Percentiles rank a stretch among this genome's conserved stretches.
These are phyloP conservation scores for Cubamyces lactineus DNA, from an alignment of 768 basidiomycete species.

Conservation along the genomic window DNA sequence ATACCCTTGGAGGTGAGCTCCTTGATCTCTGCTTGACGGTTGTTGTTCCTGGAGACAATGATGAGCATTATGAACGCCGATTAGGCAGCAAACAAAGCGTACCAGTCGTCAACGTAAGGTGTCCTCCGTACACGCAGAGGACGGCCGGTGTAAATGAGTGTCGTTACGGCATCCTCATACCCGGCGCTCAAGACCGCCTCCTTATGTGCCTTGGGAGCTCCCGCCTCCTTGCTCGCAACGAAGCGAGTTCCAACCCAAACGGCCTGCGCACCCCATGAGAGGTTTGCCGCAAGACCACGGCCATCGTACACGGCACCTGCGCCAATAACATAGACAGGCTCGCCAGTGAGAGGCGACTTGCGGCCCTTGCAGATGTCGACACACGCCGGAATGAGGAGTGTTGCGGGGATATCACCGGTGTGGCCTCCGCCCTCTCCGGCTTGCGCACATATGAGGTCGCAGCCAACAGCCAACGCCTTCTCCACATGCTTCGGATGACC, in stretches of 20 bases:
- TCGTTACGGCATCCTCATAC: slow-evolving; percentile 79
- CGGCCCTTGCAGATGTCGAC: slow-evolving; percentile 81
- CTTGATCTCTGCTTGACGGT: slow-evolving; percentile 80
- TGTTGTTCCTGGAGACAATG: slow-evolving; percentile 61
- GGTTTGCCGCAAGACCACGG: slow-evolving; percentile 81
- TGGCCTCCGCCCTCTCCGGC: slow-evolving; percentile 84
- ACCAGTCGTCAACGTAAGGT: slow-evolving; percentile 84
- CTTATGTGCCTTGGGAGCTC: slow-evolving; percentile 85
- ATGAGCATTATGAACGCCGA: neutral
- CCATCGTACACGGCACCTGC: slow-evolving; percentile 94
- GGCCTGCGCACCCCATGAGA: slow-evolving; percentile 87
- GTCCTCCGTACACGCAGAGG: slow-evolving; percentile 86
- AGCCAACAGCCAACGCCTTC: slow-evolving; percentile 81
- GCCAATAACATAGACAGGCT: slow-evolving; percentile 85
- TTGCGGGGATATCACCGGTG: slow-evolving; percentile 84
- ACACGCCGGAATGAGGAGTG: slow-evolving; percentile 88
- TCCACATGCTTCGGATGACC: slow-evolving; percentile 91
- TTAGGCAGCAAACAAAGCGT: neutral
- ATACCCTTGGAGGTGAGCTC: slow-evolving; percentile 83
- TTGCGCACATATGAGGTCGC: slow-evolving; percentile 94
- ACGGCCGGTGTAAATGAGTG: slow-evolving; percentile 89
- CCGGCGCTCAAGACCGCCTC: slow-evolving; percentile 70
- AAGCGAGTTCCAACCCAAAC: slow-evolving; percentile 76
- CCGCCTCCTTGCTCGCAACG: slow-evolving; percentile 80
- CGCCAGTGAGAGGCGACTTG: slow-evolving; percentile 78